Conservation (phyloP, 2,329 filamentous ascomycete species). For the Fusarium ramigenum region DNA sequence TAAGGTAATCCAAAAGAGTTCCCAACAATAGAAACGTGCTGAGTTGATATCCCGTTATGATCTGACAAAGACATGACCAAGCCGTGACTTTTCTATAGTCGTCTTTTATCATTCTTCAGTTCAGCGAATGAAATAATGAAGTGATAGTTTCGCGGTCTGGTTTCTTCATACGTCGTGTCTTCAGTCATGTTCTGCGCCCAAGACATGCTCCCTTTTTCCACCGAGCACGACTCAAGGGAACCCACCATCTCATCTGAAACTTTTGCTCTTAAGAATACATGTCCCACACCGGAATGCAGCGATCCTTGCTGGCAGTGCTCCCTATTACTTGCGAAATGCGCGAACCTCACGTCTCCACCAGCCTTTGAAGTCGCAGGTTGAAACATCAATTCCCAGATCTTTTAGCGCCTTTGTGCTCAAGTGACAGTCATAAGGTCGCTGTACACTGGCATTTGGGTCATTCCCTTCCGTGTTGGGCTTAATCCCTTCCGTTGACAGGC, state of each 20-base stretch:
- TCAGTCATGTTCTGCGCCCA: not conserved
- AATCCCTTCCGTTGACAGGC: conserved; percentile 74
- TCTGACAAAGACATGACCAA: not conserved
- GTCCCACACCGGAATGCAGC: not conserved
- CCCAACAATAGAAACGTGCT: not conserved
- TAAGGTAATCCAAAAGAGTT: not conserved
- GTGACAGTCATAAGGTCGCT: conserved; percentile 89
- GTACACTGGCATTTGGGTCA: conserved; percentile 74
- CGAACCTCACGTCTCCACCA: conserved; percentile 80
- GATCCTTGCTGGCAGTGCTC: not conserved
- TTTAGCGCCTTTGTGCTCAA: conserved; percentile 79
- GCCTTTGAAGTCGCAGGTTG: conserved; percentile 76
- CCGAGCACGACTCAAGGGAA: conserved; percentile 10
- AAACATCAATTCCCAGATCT: conserved; percentile 78
- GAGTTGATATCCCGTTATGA: not conserved
- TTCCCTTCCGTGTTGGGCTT: conserved; percentile 76
- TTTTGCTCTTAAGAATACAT: not conserved
- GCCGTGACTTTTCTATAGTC: not conserved
- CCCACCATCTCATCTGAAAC: conserved; percentile 5
- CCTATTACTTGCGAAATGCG: conserved; percentile 64
- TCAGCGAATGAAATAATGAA: not conserved
- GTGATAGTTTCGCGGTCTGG: not conserved
- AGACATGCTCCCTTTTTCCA: conserved; percentile 25
- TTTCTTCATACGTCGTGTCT: not conserved
- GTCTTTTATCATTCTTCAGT: not conserved